Evolutionary conservation across 1,284 basidiomycete species (phyloP).

Genomic region (Anthracocystis panici-leucophaei): DNA sequence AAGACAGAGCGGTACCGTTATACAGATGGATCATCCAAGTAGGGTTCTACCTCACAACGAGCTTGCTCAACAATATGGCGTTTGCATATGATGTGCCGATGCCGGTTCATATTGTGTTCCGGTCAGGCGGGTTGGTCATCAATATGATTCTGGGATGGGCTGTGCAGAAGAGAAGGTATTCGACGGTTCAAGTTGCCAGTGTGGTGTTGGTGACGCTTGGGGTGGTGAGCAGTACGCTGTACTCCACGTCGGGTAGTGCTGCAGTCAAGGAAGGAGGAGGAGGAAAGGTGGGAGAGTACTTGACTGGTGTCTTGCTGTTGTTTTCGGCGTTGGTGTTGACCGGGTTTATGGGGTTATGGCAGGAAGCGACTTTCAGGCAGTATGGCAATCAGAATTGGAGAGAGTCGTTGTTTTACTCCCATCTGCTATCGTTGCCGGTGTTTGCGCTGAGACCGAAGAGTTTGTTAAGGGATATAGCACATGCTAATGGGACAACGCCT

Average conservation of each 20-base stretch:
- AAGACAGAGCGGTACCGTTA: conserved; percentile 75
- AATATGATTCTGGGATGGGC: conserved; percentile 82
- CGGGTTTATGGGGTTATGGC: conserved; percentile 84
- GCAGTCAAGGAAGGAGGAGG: not conserved
- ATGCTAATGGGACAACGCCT: conserved; percentile 53
- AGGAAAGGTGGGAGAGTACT: conserved; percentile 72
- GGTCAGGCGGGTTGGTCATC: conserved; percentile 87
- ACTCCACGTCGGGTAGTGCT: conserved; percentile 70
- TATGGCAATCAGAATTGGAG: conserved; percentile 82
- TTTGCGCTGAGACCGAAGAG: conserved; percentile 71
- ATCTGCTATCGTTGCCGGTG: conserved; percentile 78
- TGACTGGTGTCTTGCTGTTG: conserved; percentile 80
- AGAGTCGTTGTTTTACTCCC: conserved; percentile 87
- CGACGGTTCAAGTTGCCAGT: conserved; percentile 71
- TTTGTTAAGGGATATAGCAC: conserved; percentile 28
- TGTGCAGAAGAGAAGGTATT: conserved; percentile 71
- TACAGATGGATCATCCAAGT: conserved; percentile 84
- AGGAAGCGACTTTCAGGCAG: conserved; percentile 81
- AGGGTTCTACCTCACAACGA: conserved; percentile 81
- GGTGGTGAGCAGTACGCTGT: conserved; percentile 84
- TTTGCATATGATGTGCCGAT: conserved; percentile 87
- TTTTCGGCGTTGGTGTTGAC: conserved; percentile 82
- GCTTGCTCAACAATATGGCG: conserved; percentile 88
- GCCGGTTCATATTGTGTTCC: conserved; percentile 92
- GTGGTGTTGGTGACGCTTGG: conserved; percentile 84